Percentiles rank a stretch among this genome's conserved stretches.
Evolutionary conservation across 1,284 basidiomycete species (phyloP).

Genomic region (Ustilago trichophora): DNA sequence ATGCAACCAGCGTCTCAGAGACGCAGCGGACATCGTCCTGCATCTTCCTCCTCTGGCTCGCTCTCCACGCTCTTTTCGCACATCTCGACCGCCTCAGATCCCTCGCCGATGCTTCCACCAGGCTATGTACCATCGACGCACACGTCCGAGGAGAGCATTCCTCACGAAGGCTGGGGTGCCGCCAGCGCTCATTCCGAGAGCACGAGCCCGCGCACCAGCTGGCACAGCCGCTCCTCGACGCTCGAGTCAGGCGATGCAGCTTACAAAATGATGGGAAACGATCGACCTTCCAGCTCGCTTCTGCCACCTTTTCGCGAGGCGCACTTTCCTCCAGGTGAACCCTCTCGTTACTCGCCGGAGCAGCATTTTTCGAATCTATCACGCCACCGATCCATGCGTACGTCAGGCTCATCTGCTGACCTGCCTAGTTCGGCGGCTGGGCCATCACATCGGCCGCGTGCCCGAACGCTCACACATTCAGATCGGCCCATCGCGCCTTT

Average conservation of each 20-base stretch:
- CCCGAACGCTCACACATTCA: slow-evolving; percentile 44
- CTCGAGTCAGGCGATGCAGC: slow-evolving; percentile 50
- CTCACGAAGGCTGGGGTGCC: slow-evolving; percentile 36
- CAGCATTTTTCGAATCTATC: slow-evolving; percentile 28
- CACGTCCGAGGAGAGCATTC: slow-evolving; percentile 31
- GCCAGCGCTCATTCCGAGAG: slow-evolving; percentile 31
- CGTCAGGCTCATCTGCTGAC: slow-evolving; percentile 25
- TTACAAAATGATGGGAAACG: slow-evolving; percentile 31
- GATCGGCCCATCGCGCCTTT: slow-evolving; percentile 51
- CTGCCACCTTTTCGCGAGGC: slow-evolving; percentile 35
- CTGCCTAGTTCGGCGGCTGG: slow-evolving; percentile 15
- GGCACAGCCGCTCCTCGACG: slow-evolving; percentile 54
- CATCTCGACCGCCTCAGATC: slow-evolving; percentile 44
- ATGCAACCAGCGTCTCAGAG: slow-evolving; percentile 14
- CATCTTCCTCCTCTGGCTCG: slow-evolving; percentile 41
- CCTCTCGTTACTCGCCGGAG: slow-evolving; percentile 21
- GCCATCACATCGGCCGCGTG: slow-evolving; percentile 35
- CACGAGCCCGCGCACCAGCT: slow-evolving; percentile 48
- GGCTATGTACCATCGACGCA: slow-evolving; percentile 30
- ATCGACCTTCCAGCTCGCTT: slow-evolving; percentile 18
- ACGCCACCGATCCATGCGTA: slow-evolving; percentile 38
- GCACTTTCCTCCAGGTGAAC: slow-evolving; percentile 15
- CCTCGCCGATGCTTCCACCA: slow-evolving; percentile 40
- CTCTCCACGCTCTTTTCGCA: slow-evolving; percentile 45
- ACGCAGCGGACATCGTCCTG: slow-evolving; percentile 36